Evolutionary conservation across 352 stramenopile species (phyloP).

Genomic region (Discostella stelligera): DNA sequence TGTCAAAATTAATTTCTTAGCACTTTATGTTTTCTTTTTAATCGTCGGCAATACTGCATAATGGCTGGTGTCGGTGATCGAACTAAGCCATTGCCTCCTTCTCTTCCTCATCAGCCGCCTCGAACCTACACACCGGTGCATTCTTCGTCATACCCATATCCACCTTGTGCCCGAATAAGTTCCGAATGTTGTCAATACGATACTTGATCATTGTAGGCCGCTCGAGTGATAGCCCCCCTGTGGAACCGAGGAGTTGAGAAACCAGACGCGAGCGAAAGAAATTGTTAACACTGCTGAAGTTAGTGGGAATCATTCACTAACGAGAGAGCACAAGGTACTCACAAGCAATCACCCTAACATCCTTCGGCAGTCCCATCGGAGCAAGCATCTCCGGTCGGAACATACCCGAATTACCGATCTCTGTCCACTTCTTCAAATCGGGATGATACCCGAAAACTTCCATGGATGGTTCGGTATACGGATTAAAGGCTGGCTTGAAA

Average conservation of each 20-base stretch:
- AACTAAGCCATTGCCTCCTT: background rate
- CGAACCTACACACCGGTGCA: slow-evolving; percentile 86
- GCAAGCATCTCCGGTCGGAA: slow-evolving; percentile 99
- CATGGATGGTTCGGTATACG: slow-evolving; percentile 99
- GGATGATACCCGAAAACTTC: slow-evolving; percentile 99
- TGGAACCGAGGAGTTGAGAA: too few species aligned
- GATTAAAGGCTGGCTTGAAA: slow-evolving; percentile 99
- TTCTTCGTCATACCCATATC: slow-evolving; percentile 94
- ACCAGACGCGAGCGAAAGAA: background rate
- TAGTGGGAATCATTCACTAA: background rate
- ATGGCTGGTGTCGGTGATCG: too few species aligned
- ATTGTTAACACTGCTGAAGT: background rate
- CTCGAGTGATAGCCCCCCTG: slow-evolving; percentile 95
- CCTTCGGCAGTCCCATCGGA: slow-evolving; percentile 98
- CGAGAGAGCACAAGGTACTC: background rate
- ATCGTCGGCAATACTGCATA: too few species aligned
- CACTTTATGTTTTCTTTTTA: too few species aligned
- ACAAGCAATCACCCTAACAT: slow-evolving; percentile 98
- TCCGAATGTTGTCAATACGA: slow-evolving; percentile 98
- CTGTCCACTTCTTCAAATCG: slow-evolving; percentile 99
- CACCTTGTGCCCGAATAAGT: slow-evolving; percentile 99
- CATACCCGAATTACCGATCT: slow-evolving; percentile 98
- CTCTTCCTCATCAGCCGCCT: slow-evolving; percentile 34
- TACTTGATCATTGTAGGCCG: slow-evolving; percentile 99
- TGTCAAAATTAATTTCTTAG: too few species aligned